Conservation (phyloP, 108 stramenopile species). For the Skeletonema potamos region DNA sequence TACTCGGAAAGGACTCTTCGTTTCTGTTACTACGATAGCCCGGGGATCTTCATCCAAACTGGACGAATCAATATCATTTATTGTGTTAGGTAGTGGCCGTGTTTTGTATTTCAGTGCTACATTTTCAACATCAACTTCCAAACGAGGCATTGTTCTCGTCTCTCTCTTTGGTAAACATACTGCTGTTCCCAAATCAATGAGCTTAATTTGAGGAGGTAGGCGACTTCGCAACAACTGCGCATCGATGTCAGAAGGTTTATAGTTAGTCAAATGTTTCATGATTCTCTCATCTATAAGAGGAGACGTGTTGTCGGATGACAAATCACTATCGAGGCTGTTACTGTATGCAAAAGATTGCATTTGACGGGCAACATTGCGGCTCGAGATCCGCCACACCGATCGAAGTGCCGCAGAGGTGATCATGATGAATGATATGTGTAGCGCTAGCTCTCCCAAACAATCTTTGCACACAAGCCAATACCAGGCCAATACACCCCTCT, state of each 20-base stretch:
- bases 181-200: constrained; percentile 7
- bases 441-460: no score
- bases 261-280: constrained; percentile 24
- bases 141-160: constrained; percentile 3
- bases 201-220: constrained; percentile 27
- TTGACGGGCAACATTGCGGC: not conserved
- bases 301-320: constrained; percentile 29
- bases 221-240: constrained; percentile 10
- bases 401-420: not conserved
- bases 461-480: no score
- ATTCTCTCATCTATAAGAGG: constrained; percentile 28
- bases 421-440: not conserved
- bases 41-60: constrained; percentile 30
- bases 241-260: constrained; percentile 9
- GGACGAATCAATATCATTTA: constrained; percentile 14
- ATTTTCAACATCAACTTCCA: not conserved
- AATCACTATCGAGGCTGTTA: constrained; percentile 23
- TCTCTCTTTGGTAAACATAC: not conserved
- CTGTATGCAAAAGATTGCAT: not conserved
- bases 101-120: not conserved
- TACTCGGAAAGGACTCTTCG: constrained; percentile 58
- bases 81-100: constrained; percentile 20
- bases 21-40: constrained; percentile 76
- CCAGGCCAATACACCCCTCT: no score
- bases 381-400: not conserved